Percentiles rank a stretch among this genome's conserved stretches.
Conservation (phyloP, 2,329 filamentous ascomycete species). For the Colletotrichum karsti region DNA sequence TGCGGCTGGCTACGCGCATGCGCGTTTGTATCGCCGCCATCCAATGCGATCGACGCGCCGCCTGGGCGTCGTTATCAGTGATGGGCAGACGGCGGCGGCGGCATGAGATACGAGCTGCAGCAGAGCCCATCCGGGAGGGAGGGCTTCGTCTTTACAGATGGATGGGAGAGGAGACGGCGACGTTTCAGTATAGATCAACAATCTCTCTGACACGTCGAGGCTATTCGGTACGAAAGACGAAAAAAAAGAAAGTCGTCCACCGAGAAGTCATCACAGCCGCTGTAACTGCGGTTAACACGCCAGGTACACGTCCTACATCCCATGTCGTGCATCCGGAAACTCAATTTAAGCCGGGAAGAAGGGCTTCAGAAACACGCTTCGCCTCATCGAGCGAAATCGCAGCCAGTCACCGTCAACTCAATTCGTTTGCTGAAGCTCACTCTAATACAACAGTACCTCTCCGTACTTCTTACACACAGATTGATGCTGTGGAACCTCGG, state of each 20-base stretch:
- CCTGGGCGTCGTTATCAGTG: background rate
- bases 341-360: background rate
- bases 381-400: background rate
- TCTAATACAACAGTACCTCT: too few species aligned
- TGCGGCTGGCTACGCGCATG: background rate
- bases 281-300: too few species aligned
- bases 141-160: background rate
- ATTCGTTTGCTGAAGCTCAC: too few species aligned
- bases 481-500: too few species aligned
- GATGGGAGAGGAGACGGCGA: too few species aligned
- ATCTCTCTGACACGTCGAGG: background rate
- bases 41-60: slow-evolving; percentile 10
- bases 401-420: background rate
- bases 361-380: background rate
- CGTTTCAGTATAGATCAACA: background rate
- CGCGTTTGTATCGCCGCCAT: too few species aligned
- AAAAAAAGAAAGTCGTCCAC: background rate
- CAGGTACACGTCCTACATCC: background rate
- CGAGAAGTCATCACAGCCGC: background rate
- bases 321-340: background rate
- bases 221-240: too few species aligned
- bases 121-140: background rate
- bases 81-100: background rate
- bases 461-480: too few species aligned
- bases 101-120: slow-evolving; percentile 18